Conservation (phyloP, 2,329 filamentous ascomycete species). For the Xylaria sp. region DNA sequence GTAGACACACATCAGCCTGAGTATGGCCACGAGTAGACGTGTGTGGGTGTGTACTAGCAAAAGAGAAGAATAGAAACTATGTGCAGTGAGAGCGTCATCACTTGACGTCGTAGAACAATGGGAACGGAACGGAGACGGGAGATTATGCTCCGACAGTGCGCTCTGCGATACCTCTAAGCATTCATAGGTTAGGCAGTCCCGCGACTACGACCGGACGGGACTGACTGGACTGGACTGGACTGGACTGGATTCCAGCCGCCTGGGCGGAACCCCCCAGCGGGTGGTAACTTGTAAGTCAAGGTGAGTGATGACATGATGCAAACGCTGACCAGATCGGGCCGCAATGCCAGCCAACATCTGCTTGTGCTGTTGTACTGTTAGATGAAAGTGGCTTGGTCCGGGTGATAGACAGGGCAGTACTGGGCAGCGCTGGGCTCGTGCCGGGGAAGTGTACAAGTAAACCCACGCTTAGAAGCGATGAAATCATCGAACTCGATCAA, state of each 20-base stretch:
- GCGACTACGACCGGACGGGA: background rate
- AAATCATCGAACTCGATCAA: constrained; percentile 45
- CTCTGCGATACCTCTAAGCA: background rate
- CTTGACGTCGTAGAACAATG: background rate
- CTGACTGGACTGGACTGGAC: background rate
- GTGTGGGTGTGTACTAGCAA: background rate
- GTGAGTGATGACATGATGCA: constrained; percentile 10
- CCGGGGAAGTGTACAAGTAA: background rate
- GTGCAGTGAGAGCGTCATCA: constrained; percentile 22
- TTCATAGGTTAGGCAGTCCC: background rate
- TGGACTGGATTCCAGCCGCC: background rate
- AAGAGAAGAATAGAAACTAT: background rate
- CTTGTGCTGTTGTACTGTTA: background rate
- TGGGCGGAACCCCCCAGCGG: background rate
- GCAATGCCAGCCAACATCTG: constrained; percentile 1
- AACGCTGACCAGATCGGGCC: constrained; percentile 1
- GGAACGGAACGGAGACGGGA: constrained; percentile 4
- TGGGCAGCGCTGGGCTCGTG: background rate
- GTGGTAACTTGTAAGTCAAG: background rate
- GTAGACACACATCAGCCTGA: background rate
- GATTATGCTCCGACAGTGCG: constrained; percentile 23
- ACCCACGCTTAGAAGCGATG: constrained; percentile 37
- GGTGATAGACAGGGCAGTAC: background rate
- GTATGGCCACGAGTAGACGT: background rate
- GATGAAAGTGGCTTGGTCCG: background rate